Percentiles rank a stretch among this genome's conserved stretches.
Conservation (phyloP, 164 flowering plant species). For the Vitis rupestris region DNA sequence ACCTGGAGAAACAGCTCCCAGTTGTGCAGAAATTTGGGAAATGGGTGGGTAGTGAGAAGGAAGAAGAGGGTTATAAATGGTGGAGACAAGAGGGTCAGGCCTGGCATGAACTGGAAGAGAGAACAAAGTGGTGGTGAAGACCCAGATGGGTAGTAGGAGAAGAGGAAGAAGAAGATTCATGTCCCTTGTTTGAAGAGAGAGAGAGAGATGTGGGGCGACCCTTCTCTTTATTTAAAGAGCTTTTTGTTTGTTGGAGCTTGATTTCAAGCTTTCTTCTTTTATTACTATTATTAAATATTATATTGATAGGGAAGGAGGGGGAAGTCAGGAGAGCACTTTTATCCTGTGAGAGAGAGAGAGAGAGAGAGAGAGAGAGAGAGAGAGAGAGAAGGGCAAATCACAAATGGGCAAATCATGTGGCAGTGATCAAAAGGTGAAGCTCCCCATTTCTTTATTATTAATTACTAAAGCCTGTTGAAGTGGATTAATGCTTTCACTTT, state of each 20-base stretch:
- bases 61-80: constrained; percentile 20
- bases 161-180: constrained; percentile 28
- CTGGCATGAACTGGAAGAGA: constrained; percentile 15
- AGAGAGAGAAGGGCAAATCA: not conserved
- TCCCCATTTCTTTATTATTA: too few species aligned
- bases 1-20: constrained; percentile 44
- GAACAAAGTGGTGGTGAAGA: constrained; percentile 8
- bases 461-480: too few species aligned
- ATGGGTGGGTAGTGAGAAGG: constrained; percentile 21
- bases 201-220: not conserved
- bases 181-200: not conserved
- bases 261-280: constrained; percentile 1
- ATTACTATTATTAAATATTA: not conserved
- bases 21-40: constrained; percentile 20
- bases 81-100: constrained; percentile 16
- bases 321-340: constrained; percentile 16
- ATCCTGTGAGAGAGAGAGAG: not conserved
- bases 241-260: not conserved
- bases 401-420: constrained; percentile 25
- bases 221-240: not conserved
- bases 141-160: constrained; percentile 29
- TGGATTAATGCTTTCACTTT: too few species aligned
- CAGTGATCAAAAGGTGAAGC: constrained; percentile 15
- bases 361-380: too few species aligned
- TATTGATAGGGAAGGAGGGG: constrained; percentile 7